Evolutionary conservation across 208 protist species (phyloP).

Genomic region (Endotrypanum monterogeii): DNA sequence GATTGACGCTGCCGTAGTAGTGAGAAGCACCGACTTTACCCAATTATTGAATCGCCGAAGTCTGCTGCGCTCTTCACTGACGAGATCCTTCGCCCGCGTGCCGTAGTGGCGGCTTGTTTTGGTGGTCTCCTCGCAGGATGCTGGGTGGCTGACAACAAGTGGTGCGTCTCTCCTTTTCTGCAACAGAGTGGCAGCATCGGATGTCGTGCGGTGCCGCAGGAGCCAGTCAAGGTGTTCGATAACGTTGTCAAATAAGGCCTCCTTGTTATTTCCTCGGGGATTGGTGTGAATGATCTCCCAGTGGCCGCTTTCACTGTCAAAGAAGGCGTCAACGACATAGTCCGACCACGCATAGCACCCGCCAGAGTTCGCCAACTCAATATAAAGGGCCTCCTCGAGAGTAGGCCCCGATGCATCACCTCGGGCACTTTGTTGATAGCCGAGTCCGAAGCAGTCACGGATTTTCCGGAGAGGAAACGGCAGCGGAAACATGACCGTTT

Average conservation of each 20-base stretch:
- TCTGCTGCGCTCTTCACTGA: constrained; percentile 39
- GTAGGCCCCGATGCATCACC: neutral
- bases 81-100: constrained; percentile 45
- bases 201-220: constrained; percentile 27
- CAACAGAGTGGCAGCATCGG: constrained; percentile 18
- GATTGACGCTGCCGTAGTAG: constrained; percentile 1
- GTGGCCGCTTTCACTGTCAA: constrained; percentile 49
- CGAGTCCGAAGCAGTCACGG: constrained; percentile 62
- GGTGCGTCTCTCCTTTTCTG: constrained; percentile 15
- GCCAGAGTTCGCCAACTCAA: constrained; percentile 77
- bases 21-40: constrained; percentile 54
- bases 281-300: constrained; percentile 67
- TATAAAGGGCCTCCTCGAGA: constrained; percentile 62
- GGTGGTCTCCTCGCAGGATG: constrained; percentile 23
- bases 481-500: constrained; percentile 38
- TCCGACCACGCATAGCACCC: constrained; percentile 85
- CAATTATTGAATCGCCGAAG: constrained; percentile 80
- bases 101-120: constrained; percentile 70
- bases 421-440: constrained; percentile 10
- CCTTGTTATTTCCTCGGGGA: constrained; percentile 56
- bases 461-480: constrained; percentile 68
- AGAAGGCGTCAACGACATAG: constrained; percentile 71
- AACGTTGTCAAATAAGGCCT: constrained; percentile 64
- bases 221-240: constrained; percentile 64
- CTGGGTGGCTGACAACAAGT: constrained; percentile 6